Evolutionary conservation across 257 asterid species (phyloP).

Genomic region (Nicotiana otophora): DNA sequence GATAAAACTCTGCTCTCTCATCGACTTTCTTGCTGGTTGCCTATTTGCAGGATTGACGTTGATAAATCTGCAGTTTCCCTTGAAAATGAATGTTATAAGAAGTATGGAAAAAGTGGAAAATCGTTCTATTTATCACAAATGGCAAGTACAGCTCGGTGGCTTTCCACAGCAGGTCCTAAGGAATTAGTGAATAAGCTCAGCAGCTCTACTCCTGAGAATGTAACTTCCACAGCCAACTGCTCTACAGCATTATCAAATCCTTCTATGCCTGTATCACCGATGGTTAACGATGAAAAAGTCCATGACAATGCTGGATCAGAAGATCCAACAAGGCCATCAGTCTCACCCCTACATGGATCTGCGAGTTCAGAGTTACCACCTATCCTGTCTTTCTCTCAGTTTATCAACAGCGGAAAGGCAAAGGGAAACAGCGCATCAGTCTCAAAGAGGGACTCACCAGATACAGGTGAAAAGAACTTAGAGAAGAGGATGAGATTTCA

Average conservation of each 20-base stretch:
- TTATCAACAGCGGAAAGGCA: conserved; percentile 50
- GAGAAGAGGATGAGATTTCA: conserved; percentile 53
- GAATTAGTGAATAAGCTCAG: conserved; percentile 50
- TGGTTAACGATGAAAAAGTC: conserved; percentile 20
- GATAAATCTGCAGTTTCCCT: conserved; percentile 44
- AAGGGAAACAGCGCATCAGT: conserved; percentile 24
- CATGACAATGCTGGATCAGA: conserved; percentile 15
- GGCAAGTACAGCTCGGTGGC: conserved; percentile 76
- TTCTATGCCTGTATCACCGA: conserved; percentile 10
- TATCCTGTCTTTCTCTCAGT: conserved; percentile 72
- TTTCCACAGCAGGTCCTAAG: conserved; percentile 51
- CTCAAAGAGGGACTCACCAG: conserved; percentile 38
- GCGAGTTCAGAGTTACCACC: conserved; percentile 39
- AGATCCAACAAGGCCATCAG: conserved; percentile 11
- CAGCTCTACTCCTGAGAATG: conserved; percentile 15
- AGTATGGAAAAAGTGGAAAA: conserved; percentile 66
- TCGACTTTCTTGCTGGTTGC: background rate
- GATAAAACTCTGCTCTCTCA: background rate
- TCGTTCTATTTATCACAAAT: conserved; percentile 78
- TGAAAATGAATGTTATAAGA: conserved; percentile 66
- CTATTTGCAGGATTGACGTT: conserved; percentile 44
- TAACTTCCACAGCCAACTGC: conserved; percentile 21
- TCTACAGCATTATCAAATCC: conserved; percentile 31
- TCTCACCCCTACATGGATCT: background rate
- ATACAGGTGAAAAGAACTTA: conserved; percentile 26